Evolutionary conservation across 805 yeast species (phyloP), one percentile per base, ranked within the genome.

Genomic region (Nakazawaea populi): DNA sequence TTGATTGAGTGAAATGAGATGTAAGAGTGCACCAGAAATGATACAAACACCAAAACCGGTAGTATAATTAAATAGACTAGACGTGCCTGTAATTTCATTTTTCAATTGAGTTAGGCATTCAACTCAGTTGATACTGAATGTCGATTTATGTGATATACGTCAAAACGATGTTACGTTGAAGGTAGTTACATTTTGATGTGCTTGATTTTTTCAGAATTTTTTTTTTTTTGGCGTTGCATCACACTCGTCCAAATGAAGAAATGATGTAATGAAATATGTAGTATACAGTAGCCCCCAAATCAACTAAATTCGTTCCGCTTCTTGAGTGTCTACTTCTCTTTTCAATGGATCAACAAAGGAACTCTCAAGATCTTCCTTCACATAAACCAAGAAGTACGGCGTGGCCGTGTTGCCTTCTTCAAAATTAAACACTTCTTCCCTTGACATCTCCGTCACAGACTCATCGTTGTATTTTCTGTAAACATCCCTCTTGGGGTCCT

Each of bases 401-500:
- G 98, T 94, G 0, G 97, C 97, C 0, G 89, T 85, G 63, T 89
- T 89, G 0, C 80, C 83, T 43, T 74, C 78, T 32, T 67, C 70
- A 53, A 83, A 82, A 62, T 87, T 83, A 65, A 84, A 78, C 4
- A 87, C 87, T 61, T 86, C 89, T 27, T 72, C 74, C 1, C 74
- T 70, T 0, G 80, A 70, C 1, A 87, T 97, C 56, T 85, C 95
- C 2, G 89, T 81, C n/a, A 94, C 96, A n/a, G 77, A 75, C 60
- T 94, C 98, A 69, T 94, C 99, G 62, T 94, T 94, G 66, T 94
- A 94, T 70, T 89, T 91, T 54, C 97, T 74, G 79, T 82, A 94
- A 24, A 87, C 69, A 31, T 79, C 76, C 18, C 75, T 73, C 55
- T 76, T 76, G 3, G 82, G 79, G 66, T 94, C 98, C 53, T 79